These are phyloP conservation scores for Trypanosoma theileri DNA, from an alignment of 208 protist genomes.

Conservation along the genomic window DNA sequence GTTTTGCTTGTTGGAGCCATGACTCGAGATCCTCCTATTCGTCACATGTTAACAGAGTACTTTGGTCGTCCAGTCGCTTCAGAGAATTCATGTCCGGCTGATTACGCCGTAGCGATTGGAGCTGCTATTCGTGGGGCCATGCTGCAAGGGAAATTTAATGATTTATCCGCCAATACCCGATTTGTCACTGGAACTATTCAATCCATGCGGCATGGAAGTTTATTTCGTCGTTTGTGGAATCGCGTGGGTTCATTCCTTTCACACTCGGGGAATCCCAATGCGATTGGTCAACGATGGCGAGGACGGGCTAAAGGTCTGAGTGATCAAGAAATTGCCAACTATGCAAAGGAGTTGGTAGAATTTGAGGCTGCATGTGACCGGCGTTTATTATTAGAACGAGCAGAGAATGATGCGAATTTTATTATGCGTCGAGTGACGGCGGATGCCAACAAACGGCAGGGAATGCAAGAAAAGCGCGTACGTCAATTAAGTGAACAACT, in stretches of 20 bases:
- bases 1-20: slow-evolving; percentile 90
- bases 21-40: slow-evolving; percentile 90
- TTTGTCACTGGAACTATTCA: slow-evolving; percentile 85
- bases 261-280: slow-evolving; percentile 74
- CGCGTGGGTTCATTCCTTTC: slow-evolving; percentile 28
- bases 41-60: slow-evolving; percentile 80
- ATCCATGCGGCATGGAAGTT: slow-evolving; percentile 51
- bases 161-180: slow-evolving; percentile 71
- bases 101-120: slow-evolving; percentile 89
- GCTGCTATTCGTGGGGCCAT: slow-evolving; percentile 80
- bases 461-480: slow-evolving; percentile 88
- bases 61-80: slow-evolving; percentile 62
- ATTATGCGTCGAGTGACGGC: slow-evolving; percentile 87
- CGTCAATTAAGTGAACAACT: slow-evolving; percentile 85
- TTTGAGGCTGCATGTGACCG: slow-evolving; percentile 84
- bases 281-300: slow-evolving; percentile 86
- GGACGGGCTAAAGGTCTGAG: slow-evolving; percentile 70
- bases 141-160: slow-evolving; percentile 80
- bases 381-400: slow-evolving; percentile 79
- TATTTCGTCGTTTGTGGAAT: slow-evolving; percentile 41
- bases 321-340: slow-evolving; percentile 85
- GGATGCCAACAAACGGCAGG: slow-evolving; percentile 81
- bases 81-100: slow-evolving; percentile 77
- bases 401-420: slow-evolving; percentile 84
- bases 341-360: slow-evolving; percentile 89